phyloP scores from a whole-genome alignment of 306 rosid species.

The Nissolia schottii region DNA sequence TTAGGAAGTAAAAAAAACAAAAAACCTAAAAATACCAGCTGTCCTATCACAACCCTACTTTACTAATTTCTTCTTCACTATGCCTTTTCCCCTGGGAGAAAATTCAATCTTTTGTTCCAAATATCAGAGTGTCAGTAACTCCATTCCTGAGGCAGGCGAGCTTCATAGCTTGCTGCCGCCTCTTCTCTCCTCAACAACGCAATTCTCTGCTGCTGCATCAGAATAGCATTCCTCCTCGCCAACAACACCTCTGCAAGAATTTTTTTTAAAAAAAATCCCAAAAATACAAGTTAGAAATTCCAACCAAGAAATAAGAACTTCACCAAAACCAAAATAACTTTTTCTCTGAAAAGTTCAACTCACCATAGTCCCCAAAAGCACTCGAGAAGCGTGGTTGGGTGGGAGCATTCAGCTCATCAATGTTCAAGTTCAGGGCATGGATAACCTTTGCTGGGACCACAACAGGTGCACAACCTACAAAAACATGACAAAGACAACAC shows the following conservation, averaged over 20 bases:
- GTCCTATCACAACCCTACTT: constrained; percentile 32
- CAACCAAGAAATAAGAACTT: background rate
- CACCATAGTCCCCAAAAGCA: constrained; percentile 44
- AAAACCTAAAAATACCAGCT: constrained; percentile 26
- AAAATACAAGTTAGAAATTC: background rate
- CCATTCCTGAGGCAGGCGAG: constrained; percentile 80
- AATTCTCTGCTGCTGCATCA: constrained; percentile 46
- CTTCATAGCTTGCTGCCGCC: constrained; percentile 45
- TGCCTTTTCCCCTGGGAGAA: background rate
- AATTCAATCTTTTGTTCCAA: background rate
- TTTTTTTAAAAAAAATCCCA: background rate
- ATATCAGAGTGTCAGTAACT: constrained; percentile 38
- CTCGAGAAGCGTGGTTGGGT: constrained; percentile 30
- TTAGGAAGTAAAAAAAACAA: background rate
- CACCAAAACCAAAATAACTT: fast-evolving
- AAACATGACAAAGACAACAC: background rate
- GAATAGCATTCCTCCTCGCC: constrained; percentile 51
- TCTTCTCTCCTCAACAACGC: constrained; percentile 39
- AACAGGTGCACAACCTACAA: constrained; percentile 48
- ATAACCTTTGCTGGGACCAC: constrained; percentile 58
- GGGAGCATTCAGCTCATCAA: constrained; percentile 33
- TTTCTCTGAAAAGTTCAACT: background rate
- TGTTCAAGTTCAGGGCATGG: constrained; percentile 51
- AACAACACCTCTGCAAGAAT: constrained; percentile 37
- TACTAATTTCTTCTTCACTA: constrained; percentile 19